phyloP scores from a whole-genome alignment of 768 basidiomycete genomes.

The Astraeus odoratus region DNA sequence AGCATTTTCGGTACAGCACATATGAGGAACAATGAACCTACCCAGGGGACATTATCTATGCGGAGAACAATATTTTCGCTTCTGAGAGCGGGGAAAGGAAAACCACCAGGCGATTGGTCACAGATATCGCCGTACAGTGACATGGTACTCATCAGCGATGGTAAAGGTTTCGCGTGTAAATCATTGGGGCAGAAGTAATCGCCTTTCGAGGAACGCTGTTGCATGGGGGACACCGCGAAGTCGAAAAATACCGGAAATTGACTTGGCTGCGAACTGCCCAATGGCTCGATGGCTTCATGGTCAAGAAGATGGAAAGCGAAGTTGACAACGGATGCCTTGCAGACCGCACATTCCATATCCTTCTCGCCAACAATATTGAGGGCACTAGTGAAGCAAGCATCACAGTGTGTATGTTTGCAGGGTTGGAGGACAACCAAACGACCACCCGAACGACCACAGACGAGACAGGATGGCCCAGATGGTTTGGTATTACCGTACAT shows the following conservation, averaged over 20 bases:
- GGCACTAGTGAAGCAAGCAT: conserved; percentile 76
- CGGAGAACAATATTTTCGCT: conserved; percentile 57
- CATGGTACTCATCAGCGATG: conserved; percentile 27
- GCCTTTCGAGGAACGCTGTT: conserved; percentile 18
- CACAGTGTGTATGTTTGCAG: conserved; percentile 72
- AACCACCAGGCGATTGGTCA: conserved; percentile 9
- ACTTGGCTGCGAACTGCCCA: conserved; percentile 7
- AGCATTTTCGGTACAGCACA: conserved; percentile 6
- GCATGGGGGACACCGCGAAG: conserved; percentile 14
- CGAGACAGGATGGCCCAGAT: conserved; percentile 43
- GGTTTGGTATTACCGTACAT: conserved; percentile 16
- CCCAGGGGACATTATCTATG: conserved; percentile 89
- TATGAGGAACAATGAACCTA: conserved; percentile 29
- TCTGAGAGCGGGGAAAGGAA: conserved; percentile 5
- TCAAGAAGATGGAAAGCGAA: conserved; percentile 45
- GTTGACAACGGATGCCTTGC: conserved; percentile 60
- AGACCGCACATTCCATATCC: conserved; percentile 80
- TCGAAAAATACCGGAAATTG: conserved; percentile 10
- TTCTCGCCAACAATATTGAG: conserved; percentile 89
- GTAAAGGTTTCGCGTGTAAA: conserved; percentile 19
- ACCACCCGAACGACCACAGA: conserved; percentile 46
- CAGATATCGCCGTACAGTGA: conserved; percentile 19
- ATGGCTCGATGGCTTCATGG: conserved; percentile 18
- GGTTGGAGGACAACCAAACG: conserved; percentile 64
- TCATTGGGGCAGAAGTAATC: conserved; percentile 23